These are phyloP conservation scores for Vigna nakashimae DNA, from an alignment of 306 rosid genomes.

Conservation along the genomic window DNA sequence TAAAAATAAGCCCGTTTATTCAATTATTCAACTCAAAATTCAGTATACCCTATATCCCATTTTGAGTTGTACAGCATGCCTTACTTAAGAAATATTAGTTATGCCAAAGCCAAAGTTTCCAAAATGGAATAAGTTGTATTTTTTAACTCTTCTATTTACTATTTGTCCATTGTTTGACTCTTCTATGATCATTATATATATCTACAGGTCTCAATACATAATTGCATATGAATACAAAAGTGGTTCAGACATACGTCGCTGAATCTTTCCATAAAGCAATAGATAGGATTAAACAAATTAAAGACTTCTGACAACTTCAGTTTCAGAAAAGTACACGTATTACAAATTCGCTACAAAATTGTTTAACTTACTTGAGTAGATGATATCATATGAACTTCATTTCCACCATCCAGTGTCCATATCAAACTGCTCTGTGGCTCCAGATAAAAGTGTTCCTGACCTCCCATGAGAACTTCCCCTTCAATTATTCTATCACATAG, in stretches of 20 bases:
- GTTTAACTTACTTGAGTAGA: constrained; percentile 84
- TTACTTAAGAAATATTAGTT: constrained; percentile 22
- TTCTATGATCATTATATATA: constrained; percentile 12
- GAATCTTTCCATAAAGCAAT: constrained; percentile 25
- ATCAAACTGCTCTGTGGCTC: constrained; percentile 84
- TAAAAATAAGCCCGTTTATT: not conserved
- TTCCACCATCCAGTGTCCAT: constrained; percentile 93
- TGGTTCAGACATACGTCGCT: constrained; percentile 28
- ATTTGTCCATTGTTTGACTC: constrained; percentile 30
- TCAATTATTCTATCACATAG: constrained; percentile 82
- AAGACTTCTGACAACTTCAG: constrained; percentile 28
- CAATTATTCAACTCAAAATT: constrained; percentile 3
- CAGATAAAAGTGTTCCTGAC: constrained; percentile 97
- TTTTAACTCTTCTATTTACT: not conserved
- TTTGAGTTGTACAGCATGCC: constrained; percentile 27
- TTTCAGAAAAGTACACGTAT: constrained; percentile 15
- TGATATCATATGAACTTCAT: constrained; percentile 95
- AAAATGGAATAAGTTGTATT: constrained; percentile 20
- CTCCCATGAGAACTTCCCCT: constrained; percentile 91
- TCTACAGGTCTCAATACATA: constrained; percentile 23
- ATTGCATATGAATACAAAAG: constrained; percentile 6
- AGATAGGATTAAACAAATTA: constrained; percentile 10
- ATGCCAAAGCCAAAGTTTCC: constrained; percentile 25
- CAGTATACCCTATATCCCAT: constrained; percentile 15
- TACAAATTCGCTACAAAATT: constrained; percentile 24